Base-by-base conservation (phyloP, 345 rosid genomes). In the Eucalyptus sp. region DNA sequence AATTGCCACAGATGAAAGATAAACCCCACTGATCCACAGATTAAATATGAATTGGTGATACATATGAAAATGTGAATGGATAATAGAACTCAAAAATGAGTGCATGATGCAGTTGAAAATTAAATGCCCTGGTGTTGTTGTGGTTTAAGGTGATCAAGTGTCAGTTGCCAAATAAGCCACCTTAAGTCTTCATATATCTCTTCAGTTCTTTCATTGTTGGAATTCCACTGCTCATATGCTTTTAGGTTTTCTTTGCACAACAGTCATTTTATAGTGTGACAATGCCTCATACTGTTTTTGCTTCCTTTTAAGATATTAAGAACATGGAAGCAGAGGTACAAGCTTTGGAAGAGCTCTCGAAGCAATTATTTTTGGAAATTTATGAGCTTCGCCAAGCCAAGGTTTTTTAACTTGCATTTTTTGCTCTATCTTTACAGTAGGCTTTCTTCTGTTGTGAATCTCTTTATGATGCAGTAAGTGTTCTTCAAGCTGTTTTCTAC, bases 321-420 rank as follows among this genome's bases (percentile, higher is more conserved):
- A 95, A 81, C 90, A 91, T 97, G 97, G 99, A 97, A 87, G 98
- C 96, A 14, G 99, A 98, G 95, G 98, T 97, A 86, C 97, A 95
- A 91, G 97, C 96, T 83, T 93, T 97, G 86, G 99, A 97, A 89
- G 99, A 97, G 93, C 96, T 98, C 46, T 98, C 99, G 48, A 98
- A 97, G 95, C 99, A 98, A 92, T 94, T 98, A 48, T 98, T 98
- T 93, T 90, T 98, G 94, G 99, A 98, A 92, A 97, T 98, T 64
- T 98, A 95, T 91, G 99, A 98, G 94, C 99, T 98, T 92, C 98
- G 96, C 89, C 99, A 97, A 89, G 97, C 99, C 89, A 98, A 97
- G 98, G 99, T 97, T 90, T 41, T 90, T 68, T 44, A 50, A 62
- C 29, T 50, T 49, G 51, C 83, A 76, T 20, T 41, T 76, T 37